A percentile compares a stretch with the other conserved stretches of the same genome.
Conservation (phyloP, 805 yeast genomes). For the Cyberlindnera sargentensis region DNA sequence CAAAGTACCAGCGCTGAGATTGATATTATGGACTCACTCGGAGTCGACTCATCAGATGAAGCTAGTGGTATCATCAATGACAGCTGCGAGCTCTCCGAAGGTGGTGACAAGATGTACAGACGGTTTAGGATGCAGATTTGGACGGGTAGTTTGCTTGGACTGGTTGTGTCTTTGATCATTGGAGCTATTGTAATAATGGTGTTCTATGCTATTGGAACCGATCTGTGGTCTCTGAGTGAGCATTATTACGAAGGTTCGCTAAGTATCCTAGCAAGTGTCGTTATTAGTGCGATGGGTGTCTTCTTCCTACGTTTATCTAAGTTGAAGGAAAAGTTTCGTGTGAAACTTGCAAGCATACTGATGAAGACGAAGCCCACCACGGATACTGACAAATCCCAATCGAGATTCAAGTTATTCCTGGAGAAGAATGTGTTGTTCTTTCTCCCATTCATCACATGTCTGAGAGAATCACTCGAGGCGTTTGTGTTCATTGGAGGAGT, state of each 20-base stretch:
- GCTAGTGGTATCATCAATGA: not conserved
- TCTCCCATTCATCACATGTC: slow-evolving; percentile 77
- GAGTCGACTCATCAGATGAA: not conserved
- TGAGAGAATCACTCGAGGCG: slow-evolving; percentile 89
- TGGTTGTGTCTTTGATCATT: slow-evolving; percentile 58
- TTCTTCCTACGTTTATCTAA: slow-evolving; percentile 75
- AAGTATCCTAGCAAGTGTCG: slow-evolving; percentile 67
- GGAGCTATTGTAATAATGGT: slow-evolving; percentile 66
- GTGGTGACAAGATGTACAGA: slow-evolving; percentile 31
- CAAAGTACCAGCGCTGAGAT: not conserved
- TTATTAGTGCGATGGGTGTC: slow-evolving; percentile 83
- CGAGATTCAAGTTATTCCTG: slow-evolving; percentile 30
- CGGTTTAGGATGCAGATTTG: slow-evolving; percentile 64
- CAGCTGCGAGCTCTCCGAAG: slow-evolving; percentile 7
- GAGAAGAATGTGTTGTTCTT: slow-evolving; percentile 66
- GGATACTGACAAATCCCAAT: slow-evolving; percentile 10
- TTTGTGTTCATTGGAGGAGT: slow-evolving; percentile 89
- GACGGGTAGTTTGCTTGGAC: slow-evolving; percentile 72
- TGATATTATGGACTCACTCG: not conserved
- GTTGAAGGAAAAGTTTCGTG: slow-evolving; percentile 75
- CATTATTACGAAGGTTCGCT: slow-evolving; percentile 85
- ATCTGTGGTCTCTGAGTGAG: slow-evolving; percentile 83
- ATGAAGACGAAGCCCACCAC: slow-evolving; percentile 9
- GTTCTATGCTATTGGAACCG: slow-evolving; percentile 74
- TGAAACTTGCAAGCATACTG: slow-evolving; percentile 43